Evolutionary conservation across 1,284 basidiomycete genomes (phyloP), one percentile per base, ranked within the genome.

Genomic region (Irpex sp.): DNA sequence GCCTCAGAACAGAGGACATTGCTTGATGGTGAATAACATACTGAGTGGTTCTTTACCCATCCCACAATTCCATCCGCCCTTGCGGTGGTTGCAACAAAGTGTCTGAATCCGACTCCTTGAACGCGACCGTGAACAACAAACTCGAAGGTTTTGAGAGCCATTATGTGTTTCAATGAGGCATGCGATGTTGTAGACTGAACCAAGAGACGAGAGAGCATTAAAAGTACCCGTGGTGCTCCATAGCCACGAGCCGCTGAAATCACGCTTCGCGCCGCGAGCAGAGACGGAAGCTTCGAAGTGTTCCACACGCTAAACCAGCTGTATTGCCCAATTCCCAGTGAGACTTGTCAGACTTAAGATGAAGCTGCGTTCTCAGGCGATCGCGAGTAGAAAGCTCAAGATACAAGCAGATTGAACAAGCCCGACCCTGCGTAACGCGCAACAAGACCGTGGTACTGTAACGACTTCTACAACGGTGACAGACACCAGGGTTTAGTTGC

Each of bases 21-120:
- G 8, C n/a, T 26, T 9, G 4, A 17, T 15, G 54, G 26, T 19
- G 17, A 37, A 6, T 1, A 9, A 62, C 67, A 63, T 26, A 74
- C 73, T 34, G 66, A 64, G 21, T 73, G 69, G 62, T 74, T 74
- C 57, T 68, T 68, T 8, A 73, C 68, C 73, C 73, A 74, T 4
- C 73, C 73, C 1, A 74, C 73, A n/a, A 74, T 64, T 0, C 71
- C 70, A 0, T 67, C 64, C 56, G 66, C 59, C 38, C 71, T 68
- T 4, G 73, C 73, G 1, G 65, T 62, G 49, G 63, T 64, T 62
- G 64, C 68, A 2, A 70, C 60, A 52, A 72, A 74, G 1, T 68
- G 67, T 34, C 73, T 67, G 67, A 71, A 74, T 58, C 65, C 70
- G 1, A 74, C 73, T 8, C 72, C 71, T 49, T 74, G 73, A 5